Evolutionary conservation across 2,329 filamentous ascomycete species (phyloP), one percentile per base, ranked within the genome.

Genomic region (Epichloe baconii): DNA sequence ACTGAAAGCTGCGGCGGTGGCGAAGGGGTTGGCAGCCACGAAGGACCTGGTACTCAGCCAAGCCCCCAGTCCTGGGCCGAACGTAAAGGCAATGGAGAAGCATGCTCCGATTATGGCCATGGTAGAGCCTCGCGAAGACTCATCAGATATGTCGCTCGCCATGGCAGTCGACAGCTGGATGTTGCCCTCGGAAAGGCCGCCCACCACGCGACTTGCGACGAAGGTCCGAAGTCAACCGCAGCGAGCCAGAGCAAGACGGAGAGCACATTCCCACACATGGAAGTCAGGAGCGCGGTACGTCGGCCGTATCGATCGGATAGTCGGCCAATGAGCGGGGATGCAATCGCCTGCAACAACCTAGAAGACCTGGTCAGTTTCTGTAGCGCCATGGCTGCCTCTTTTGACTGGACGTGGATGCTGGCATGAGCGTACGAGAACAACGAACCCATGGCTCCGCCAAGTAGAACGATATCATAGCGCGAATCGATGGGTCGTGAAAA

Each of bases 61-160:
- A 2, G 93, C 93, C 53, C 93, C 93, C 7, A 98, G 77, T 10
- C 89, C 89, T 0, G 93, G 93, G 0, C 93, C 93, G 64, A 96
- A 94, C 0, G 93, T 98, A 65, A 98, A 98, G 17, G 93, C 93
- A 58, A 98, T 83, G 55, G 88, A 95, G 71, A 98, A 98, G 71
- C 93, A 97, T 14, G 86, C 90, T 53, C 93, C 93, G 31, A 98
- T 91, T 50, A 98, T 76, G 7, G 93, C 93, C 88, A 98, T 96
- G 42, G 93, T 96, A 19, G 88, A 82, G 21, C 91, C 88, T 31
- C 93, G 81, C 61, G 84, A 85, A 52, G 79, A 77, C 59, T 91
- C 85, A 61, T 94, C 89, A 43, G 88, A 95, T 57, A 98, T 90
- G 66, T 98, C 93, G 40, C 91, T 93, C 17, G 93, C 93, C 66